These are phyloP conservation scores for Penicillium sp. DNA, from an alignment of 2,329 filamentous ascomycete species.

Conservation along the genomic window DNA sequence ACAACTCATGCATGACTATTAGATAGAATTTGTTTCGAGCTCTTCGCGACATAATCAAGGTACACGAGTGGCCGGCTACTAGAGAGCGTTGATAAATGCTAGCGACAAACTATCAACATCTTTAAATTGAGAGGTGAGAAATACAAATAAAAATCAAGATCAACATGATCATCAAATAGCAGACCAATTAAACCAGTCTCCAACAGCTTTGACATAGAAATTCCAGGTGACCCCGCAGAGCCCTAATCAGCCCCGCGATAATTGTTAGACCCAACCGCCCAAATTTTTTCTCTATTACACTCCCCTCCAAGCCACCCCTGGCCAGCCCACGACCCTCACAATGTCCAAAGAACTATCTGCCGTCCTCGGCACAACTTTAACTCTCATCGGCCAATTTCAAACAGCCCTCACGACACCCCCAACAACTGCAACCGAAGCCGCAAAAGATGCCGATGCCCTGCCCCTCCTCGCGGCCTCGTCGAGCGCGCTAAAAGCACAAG, in stretches of 20 bases:
- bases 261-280: constrained; percentile 13
- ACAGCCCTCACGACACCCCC: constrained; percentile 32
- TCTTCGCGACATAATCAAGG: background rate
- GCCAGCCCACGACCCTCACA: constrained; percentile 11
- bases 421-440: constrained; percentile 9
- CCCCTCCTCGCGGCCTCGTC: constrained; percentile 69
- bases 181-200: background rate
- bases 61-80: background rate
- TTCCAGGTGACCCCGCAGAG: constrained; percentile 29
- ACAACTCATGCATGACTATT: background rate
- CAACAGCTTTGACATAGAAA: background rate
- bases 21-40: no score
- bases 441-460: constrained; percentile 48
- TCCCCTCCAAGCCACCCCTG: constrained; percentile 1
- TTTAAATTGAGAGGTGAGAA: background rate
- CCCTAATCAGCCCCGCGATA: constrained; percentile 35
- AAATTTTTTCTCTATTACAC: constrained; percentile 25
- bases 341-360: constrained; percentile 35
- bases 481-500: constrained; percentile 73
- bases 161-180: background rate
- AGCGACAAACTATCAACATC: background rate
- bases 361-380: constrained; percentile 34
- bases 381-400: constrained; percentile 42
- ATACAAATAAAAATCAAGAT: background rate
- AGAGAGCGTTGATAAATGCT: background rate